These are phyloP conservation scores for Bocquillonia castaneifolia DNA, from an alignment of 441 rosid genomes.

Conservation along the genomic window DNA sequence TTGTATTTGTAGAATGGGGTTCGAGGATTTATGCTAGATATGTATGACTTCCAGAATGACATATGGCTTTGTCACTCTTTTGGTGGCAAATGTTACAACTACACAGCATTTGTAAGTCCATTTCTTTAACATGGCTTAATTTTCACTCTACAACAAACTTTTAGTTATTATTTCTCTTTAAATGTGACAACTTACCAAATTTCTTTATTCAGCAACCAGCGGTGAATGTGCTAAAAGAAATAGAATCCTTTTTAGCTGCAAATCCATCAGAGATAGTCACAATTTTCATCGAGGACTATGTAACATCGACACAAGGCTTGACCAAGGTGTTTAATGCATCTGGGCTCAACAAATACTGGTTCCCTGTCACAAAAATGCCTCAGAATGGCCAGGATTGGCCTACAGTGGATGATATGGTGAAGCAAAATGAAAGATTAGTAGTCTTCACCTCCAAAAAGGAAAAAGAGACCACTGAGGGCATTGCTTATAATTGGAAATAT, in stretches of 20 bases:
- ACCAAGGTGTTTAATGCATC: constrained; percentile 77
- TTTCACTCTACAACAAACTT: not conserved
- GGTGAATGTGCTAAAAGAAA: constrained; percentile 64
- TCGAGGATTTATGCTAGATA: constrained; percentile 91
- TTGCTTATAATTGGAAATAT: constrained; percentile 84
- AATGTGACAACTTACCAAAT: not conserved
- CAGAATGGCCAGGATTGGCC: constrained; percentile 85
- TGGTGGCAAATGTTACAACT: constrained; percentile 57
- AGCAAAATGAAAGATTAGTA: constrained; percentile 69
- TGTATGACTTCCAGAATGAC: constrained; percentile 71
- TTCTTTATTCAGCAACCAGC: constrained; percentile 69
- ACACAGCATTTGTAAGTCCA: constrained; percentile 77
- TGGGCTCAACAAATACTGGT: constrained; percentile 57
- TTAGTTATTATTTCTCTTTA: not conserved
- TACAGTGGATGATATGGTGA: constrained; percentile 78
- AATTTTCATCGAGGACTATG: constrained; percentile 89
- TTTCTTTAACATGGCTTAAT: constrained; percentile 7
- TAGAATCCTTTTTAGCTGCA: constrained; percentile 53
- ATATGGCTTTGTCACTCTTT: constrained; percentile 88
- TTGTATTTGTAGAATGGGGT: constrained; percentile 71
- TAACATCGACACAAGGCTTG: constrained; percentile 62
- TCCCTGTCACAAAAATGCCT: constrained; percentile 81
- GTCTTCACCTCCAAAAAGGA: constrained; percentile 71
- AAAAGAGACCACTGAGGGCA: constrained; percentile 83
- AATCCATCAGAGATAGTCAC: constrained; percentile 83